Base-by-base conservation (phyloP, 257 asterid species). In the Henckelia pumila region DNA sequence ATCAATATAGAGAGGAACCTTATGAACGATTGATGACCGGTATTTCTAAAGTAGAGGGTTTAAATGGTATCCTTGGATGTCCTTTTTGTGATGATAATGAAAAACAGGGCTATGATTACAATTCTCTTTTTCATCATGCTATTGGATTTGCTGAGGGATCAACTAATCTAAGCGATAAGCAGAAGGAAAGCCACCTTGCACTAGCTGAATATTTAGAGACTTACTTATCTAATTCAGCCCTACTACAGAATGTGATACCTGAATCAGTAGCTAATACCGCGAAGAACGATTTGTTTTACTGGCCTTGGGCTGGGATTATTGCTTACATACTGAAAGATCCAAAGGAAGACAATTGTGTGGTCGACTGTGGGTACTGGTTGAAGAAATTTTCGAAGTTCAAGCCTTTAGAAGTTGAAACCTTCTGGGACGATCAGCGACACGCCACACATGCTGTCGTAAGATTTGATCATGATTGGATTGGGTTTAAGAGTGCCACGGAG, bases 1-100 rank as follows among this genome's bases (percentile, higher is more conserved):
- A 75, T 17, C 97, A 88, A 14, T 88, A 88, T 71, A 85, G 74
- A 64, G 89, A 81, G 64, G 90, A 90, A 75, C 99, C 99, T 1
- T 85, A 82, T 25, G 80, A 80, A 76, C 85, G 81, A 20, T 76
- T 90, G 71, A 84, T 63, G 84, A 68, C 80, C 1, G 95, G 97
- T 17, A 81, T 79, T 7, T 82, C 73, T 73, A 86, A 81, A 78
- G 92, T 93, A 13, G 88, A 82, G 82, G 91, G 91, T 22, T 89
- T 95, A 23, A 90, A 93, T 63, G 88, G 95, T 58, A 52, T 81
- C 74, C 82, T 93, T 49, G 81, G 96, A 61, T 93, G 99, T 72
- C 99, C 99, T 33, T 93, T 90, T 56, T 93, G 97, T 73, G 96
- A 95, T 29, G 97, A 95, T 14, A 91, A 88, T 82, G 90, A 90